These are phyloP conservation scores for Fusarium algeriense DNA, from an alignment of 2,329 filamentous ascomycete genomes.

Conservation along the genomic window DNA sequence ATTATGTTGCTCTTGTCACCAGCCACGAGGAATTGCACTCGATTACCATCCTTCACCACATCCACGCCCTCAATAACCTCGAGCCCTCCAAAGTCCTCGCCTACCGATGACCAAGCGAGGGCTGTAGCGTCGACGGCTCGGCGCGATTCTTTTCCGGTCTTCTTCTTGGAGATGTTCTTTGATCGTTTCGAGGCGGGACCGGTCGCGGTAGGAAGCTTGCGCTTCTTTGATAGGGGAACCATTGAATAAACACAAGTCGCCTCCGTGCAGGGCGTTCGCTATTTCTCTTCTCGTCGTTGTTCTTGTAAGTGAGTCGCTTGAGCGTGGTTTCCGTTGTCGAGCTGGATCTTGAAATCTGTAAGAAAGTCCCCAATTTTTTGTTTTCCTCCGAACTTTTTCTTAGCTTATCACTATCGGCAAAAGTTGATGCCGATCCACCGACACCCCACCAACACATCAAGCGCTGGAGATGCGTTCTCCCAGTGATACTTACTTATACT, in stretches of 20 bases:
- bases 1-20: conserved; percentile 56
- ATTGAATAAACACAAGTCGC: conserved; percentile 42
- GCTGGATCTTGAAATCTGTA: conserved; percentile 26
- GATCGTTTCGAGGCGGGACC: conserved; percentile 54
- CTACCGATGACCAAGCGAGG: conserved; percentile 78
- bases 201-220: conserved; percentile 53
- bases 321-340: conserved; percentile 20
- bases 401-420: conserved; percentile 37
- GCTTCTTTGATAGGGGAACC: conserved; percentile 53
- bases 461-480: background rate
- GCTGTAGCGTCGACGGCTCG: conserved; percentile 59
- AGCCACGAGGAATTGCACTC: conserved; percentile 66
- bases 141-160: conserved; percentile 46
- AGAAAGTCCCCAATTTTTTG: conserved; percentile 37
- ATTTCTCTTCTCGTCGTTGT: background rate
- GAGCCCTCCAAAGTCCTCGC: conserved; percentile 92
- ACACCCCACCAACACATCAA: conserved; percentile 16
- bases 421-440: conserved; percentile 42
- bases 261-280: conserved; percentile 14
- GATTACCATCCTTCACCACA: conserved; percentile 75
- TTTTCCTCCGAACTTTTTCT: conserved; percentile 26
- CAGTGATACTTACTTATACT: conserved; percentile 6
- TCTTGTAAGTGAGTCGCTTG: conserved; percentile 3
- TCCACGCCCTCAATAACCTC: conserved; percentile 95
- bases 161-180: conserved; percentile 49